Evolutionary conservation across 805 yeast genomes (phyloP), one percentile per base, ranked within the genome.

Genomic region (Cyberlindnera petersonii): DNA sequence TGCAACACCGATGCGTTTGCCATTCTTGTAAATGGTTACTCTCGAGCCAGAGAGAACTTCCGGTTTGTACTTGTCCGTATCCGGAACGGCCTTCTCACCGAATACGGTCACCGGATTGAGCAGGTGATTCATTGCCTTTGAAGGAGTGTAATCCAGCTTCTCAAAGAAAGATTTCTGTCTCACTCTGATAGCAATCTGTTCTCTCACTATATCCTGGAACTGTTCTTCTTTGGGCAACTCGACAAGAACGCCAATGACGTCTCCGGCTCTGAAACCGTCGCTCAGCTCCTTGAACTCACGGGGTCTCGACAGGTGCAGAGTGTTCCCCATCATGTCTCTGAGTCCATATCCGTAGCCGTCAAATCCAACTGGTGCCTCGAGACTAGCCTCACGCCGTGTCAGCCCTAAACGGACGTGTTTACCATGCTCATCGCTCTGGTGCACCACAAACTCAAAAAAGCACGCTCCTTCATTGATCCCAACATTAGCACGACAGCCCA

Each of bases 351-450:
- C 91, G 63, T 88, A 93, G 0, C 88, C 91, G 60, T 93, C 98
- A 53, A 77, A 86, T 3, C 99, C 99, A 6, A 89, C 93, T 0
- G 99, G 98, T 0, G 95, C 95, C 50, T 91, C 97, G 31, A 89
- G 61, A 35, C 87, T 76, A 2, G 96, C 93, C 55, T 91, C 98
- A 45, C 87, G 72, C 37, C 98, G 66, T 0, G 82, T 82, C 26
- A 91, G 56, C 0, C 99, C 99, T 21, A 89, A 56, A 21, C 98
- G 64, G 2, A 93, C 87, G 58, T 89, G 91, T 1, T 62, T 53
- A 5, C 52, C 45, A 5, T n/a, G n/a, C n/a, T 52, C 49, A 43
- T 63, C 63, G 24, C 63, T 52, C 28, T 55, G 49, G 5, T 77
- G 39, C 2, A 91, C 73, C 39, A 75, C 71, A 46, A 79, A 81